These are phyloP conservation scores for Ramularia collo-cygni DNA, from an alignment of 2,329 filamentous ascomycete species.

Conservation along the genomic window DNA sequence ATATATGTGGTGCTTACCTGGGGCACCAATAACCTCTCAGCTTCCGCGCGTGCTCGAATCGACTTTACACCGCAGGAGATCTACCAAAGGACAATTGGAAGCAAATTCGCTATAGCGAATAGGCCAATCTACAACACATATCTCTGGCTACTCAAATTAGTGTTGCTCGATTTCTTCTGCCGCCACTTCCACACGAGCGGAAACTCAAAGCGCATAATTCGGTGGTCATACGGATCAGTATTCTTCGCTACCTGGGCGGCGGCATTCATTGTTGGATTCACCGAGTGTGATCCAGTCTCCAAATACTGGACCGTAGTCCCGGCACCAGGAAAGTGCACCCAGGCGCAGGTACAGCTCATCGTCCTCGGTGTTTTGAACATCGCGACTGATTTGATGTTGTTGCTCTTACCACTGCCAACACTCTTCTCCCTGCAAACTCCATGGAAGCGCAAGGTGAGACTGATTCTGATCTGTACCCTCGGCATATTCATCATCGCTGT, in stretches of 20 bases:
- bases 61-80: background rate
- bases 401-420: background rate
- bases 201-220: background rate
- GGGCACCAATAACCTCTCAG: background rate
- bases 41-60: background rate
- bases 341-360: background rate
- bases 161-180: slow-evolving; percentile 1
- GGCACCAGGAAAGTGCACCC: background rate
- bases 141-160: background rate
- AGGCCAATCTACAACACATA: background rate
- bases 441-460: background rate
- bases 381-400: background rate
- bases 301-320: background rate
- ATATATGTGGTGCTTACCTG: background rate
- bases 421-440: background rate
- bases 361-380: background rate
- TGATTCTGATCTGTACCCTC: background rate
- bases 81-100: background rate
- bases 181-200: background rate
- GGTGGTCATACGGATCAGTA: background rate
- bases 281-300: background rate
- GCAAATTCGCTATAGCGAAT: slow-evolving; percentile 1
- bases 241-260: background rate
- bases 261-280: background rate
- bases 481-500: background rate